These are phyloP conservation scores for Lactarius hengduanensis DNA, from an alignment of 768 basidiomycete species.

Conservation along the genomic window DNA sequence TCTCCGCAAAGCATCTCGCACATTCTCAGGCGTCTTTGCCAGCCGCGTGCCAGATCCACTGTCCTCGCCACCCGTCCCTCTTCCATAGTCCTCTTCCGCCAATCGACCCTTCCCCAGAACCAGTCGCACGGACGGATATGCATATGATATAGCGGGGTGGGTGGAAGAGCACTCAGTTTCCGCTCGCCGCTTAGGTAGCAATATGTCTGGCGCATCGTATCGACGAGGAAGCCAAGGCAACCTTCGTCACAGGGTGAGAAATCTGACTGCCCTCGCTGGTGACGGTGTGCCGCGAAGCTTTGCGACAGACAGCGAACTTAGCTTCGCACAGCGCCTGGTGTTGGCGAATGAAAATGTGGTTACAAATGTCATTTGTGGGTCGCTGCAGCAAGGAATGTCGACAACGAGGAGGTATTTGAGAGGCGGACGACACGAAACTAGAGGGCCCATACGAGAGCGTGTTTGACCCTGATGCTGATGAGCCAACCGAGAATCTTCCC, in stretches of 20 bases:
- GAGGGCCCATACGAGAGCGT: slow-evolving; percentile 28
- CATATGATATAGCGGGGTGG: slow-evolving; percentile 59
- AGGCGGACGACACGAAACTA: slow-evolving; percentile 43
- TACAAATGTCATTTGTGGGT: slow-evolving; percentile 96
- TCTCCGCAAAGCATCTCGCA: slow-evolving; percentile 43
- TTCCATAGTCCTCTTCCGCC: slow-evolving; percentile 40
- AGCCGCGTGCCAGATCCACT: slow-evolving; percentile 46
- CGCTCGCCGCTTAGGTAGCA: slow-evolving; percentile 25
- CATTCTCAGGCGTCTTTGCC: slow-evolving; percentile 60
- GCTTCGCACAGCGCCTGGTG: slow-evolving; percentile 83
- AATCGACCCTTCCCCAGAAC: slow-evolving; percentile 52
- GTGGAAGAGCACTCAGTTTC: slow-evolving; percentile 39
- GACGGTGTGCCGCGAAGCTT: slow-evolving; percentile 43
- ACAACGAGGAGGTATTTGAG: slow-evolving; percentile 79
- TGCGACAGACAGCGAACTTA: slow-evolving; percentile 55
- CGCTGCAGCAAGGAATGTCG: slow-evolving; percentile 92
- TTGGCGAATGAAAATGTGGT: slow-evolving; percentile 95
- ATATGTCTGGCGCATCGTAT: slow-evolving; percentile 32
- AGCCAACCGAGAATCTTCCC: slow-evolving; percentile 30
- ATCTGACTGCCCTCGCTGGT: slow-evolving; percentile 31
- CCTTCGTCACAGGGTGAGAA: slow-evolving; percentile 51
- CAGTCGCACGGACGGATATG: slow-evolving; percentile 68
- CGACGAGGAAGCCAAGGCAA: slow-evolving; percentile 56
- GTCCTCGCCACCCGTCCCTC: slow-evolving; percentile 37
- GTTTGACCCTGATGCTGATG: slow-evolving; percentile 37